Conservation (phyloP, 2,329 filamentous ascomycete species). For the Pseudopithomyces chartarum region DNA sequence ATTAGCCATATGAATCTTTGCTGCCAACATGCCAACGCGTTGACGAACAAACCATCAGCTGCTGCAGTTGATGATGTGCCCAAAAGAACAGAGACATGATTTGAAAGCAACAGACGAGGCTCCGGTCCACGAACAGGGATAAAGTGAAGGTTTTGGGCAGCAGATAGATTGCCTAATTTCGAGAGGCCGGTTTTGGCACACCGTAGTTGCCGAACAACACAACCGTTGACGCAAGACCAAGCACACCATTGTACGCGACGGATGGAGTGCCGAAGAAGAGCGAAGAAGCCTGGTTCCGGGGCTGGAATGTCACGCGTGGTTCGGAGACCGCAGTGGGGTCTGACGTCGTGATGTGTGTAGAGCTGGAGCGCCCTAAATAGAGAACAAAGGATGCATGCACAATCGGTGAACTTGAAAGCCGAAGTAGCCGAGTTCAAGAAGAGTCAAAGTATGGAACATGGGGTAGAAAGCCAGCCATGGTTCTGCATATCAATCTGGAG, state of each 20-base stretch:
- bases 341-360: no score
- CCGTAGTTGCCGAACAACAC: slow-evolving; percentile 5
- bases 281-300: not conserved
- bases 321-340: not conserved
- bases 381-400: not conserved
- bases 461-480: no score
- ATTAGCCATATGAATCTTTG: no score
- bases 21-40: no score
- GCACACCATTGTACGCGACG: not conserved
- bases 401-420: not conserved
- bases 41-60: no score
- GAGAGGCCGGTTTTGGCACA: slow-evolving; percentile 17
- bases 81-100: not conserved
- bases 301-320: not conserved
- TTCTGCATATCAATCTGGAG: no score
- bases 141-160: slow-evolving; percentile 14
- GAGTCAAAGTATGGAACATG: no score
- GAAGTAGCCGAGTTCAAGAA: not conserved
- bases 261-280: not conserved
- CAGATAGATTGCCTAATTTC: slow-evolving; percentile 28
- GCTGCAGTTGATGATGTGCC: no score
- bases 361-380: no score
- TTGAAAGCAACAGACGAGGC: slow-evolving; percentile 17
- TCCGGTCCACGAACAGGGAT: slow-evolving; percentile 11
- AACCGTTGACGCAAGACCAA: not conserved